A percentile compares a stretch with the other conserved stretches of the same genome.
Conservation (phyloP, 192 early-diverging fungal genomes). For the Coemansia sp. region DNA sequence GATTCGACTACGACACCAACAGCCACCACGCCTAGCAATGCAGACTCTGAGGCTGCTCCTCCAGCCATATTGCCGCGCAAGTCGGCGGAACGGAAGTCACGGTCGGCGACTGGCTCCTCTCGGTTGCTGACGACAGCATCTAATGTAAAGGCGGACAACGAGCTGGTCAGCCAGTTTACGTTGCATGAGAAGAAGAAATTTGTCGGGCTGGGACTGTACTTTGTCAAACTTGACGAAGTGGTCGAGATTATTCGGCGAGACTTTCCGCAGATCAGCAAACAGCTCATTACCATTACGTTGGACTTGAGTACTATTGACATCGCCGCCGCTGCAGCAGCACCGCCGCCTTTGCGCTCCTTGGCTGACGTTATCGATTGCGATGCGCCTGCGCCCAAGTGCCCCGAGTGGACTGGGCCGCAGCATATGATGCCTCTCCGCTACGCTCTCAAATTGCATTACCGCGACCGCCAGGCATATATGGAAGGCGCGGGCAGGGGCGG, state of each 20-base stretch:
- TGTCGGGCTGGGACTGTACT: constrained; percentile 60
- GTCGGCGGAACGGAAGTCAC: constrained; percentile 4
- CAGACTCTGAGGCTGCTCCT: background rate
- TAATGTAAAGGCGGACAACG: constrained; percentile 15
- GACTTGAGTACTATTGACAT: constrained; percentile 57
- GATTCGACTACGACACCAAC: constrained; percentile 14
- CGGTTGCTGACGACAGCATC: background rate
- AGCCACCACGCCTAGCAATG: background rate
- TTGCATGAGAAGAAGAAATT: constrained; percentile 67
- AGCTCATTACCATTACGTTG: constrained; percentile 67
- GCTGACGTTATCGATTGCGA: constrained; percentile 5
- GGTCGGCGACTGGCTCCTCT: background rate
- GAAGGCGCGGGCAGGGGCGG: background rate
- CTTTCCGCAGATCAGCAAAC: constrained; percentile 65
- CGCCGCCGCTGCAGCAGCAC: background rate
- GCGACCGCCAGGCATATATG: constrained; percentile 8
- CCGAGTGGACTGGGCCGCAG: constrained; percentile 46
- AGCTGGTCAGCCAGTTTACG: constrained; percentile 45
- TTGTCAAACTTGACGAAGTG: constrained; percentile 67
- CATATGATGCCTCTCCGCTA: constrained; percentile 47
- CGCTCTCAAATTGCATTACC: constrained; percentile 49
- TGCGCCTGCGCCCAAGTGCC: background rate
- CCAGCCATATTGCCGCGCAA: constrained; percentile 5
- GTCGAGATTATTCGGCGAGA: constrained; percentile 63
- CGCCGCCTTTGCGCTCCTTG: constrained; percentile 13